Percentiles rank a stretch among this genome's conserved stretches.
These are phyloP conservation scores for Xylaria sp. DNA, from an alignment of 2,329 filamentous ascomycete species.

Conservation along the genomic window DNA sequence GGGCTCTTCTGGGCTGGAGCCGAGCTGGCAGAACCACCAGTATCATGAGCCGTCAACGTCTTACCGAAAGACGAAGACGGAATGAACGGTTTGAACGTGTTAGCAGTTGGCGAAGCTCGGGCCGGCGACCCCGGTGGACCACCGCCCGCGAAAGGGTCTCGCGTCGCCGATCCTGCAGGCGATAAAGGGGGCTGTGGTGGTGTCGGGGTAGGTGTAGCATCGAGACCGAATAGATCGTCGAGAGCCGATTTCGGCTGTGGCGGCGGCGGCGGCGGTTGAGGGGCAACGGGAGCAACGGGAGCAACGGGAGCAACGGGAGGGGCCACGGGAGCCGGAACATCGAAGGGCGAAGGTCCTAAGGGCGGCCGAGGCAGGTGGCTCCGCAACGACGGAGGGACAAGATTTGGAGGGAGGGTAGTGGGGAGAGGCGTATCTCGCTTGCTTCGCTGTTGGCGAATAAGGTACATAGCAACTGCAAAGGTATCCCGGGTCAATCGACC, in stretches of 20 bases:
- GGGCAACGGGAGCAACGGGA: constrained; percentile 26
- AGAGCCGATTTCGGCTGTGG: constrained; percentile 74
- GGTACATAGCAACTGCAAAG: constrained; percentile 96
- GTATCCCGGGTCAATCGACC: constrained; percentile 85
- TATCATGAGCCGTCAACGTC: constrained; percentile 74
- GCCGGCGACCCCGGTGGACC: constrained; percentile 59
- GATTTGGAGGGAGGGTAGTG: constrained; percentile 72
- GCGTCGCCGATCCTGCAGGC: constrained; percentile 71
- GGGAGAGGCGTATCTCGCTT: constrained; percentile 71
- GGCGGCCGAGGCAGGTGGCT: constrained; percentile 56
- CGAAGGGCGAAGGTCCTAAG: constrained; percentile 55
- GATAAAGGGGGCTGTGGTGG: constrained; percentile 65
- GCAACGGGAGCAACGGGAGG: constrained; percentile 40
- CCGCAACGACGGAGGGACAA: constrained; percentile 87
- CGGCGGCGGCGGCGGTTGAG: constrained; percentile 42
- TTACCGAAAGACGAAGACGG: constrained; percentile 93
- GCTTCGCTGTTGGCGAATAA: constrained; percentile 87
- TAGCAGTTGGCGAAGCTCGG: constrained; percentile 49
- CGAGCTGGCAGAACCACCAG: constrained; percentile 62
- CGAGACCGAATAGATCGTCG: constrained; percentile 92
- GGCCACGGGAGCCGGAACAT: constrained; percentile 38
- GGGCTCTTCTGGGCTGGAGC: constrained; percentile 47
- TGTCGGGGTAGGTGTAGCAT: constrained; percentile 62
- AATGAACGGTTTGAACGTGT: constrained; percentile 84
- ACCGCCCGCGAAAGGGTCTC: constrained; percentile 62